Base-by-base conservation (phyloP, 2,329 filamentous ascomycete genomes). In the Beauveria bassiana region DNA sequence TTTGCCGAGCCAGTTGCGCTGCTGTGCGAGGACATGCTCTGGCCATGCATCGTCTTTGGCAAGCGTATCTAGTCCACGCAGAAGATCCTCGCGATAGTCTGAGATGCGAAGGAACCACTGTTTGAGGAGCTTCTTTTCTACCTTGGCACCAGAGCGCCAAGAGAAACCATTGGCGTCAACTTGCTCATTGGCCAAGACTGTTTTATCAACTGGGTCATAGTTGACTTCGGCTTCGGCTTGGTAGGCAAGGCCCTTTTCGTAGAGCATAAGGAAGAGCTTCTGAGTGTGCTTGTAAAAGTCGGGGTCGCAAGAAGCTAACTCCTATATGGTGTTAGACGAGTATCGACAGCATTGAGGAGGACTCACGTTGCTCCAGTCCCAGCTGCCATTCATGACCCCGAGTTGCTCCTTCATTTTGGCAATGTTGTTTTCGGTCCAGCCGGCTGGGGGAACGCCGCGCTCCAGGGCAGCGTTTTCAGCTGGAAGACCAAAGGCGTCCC, bases 31-130 rank as follows among this genome's bases (percentile, higher is more conserved):
- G 9, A 96, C 92, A 67, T 87, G 84, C 66, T 95, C 90, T 0
- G 92, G 92, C 92, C 92, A 96, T 22, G 81, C 81, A 2, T 81
- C 82, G 18, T 85, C 76, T 65, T 83, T 77, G 14, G 83, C 79
- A 42, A 96, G 79, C 4, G 78, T 74, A 34, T 91, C 84, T 1
- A 96, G 79, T 64, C 91, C 90, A 31, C 86, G 77, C 28, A 96
- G 77, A 8, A 96, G 77, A 4, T 84, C 79, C 59, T 93, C 86
- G 64, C 89, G 86, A 69, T 90, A 95, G 54, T 84, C 83, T 3
- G 91, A 93, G 69, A 95, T 96, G 64, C 86, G 86, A 65, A 96
- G 84, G 72, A 96, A 96, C 92, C 92, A 96, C 73, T 96, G 92
- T 74, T 89, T 91, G 53, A 96, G 78, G 66, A 84, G 84, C 63